Evolutionary conservation across 2,329 filamentous ascomycete species (phyloP).

Genomic region (Chlorencoelia australis): DNA sequence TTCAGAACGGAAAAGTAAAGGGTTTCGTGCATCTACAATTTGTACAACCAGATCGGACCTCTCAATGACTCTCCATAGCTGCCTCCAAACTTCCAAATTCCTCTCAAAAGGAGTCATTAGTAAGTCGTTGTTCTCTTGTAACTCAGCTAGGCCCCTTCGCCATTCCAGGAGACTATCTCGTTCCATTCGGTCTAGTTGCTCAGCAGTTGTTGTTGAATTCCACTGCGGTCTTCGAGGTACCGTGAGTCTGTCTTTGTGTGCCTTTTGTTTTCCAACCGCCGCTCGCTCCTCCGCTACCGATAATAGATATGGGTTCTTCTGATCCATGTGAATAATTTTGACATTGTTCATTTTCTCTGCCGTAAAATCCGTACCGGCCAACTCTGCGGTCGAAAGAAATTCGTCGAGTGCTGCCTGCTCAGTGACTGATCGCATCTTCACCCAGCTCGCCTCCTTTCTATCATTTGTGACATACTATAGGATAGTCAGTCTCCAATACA

Average conservation of each 20-base stretch:
- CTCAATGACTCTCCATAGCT: constrained; percentile 97
- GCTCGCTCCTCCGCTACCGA: constrained; percentile 75
- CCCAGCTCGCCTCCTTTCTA: constrained; percentile 85
- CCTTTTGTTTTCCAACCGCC: constrained; percentile 69
- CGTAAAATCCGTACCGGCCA: constrained; percentile 97
- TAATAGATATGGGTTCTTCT: constrained; percentile 89
- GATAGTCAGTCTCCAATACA: constrained; percentile 17
- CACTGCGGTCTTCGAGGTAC: constrained; percentile 85
- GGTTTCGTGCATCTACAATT: constrained; percentile 95
- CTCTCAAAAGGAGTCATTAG: constrained; percentile 97
- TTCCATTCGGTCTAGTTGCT: constrained; percentile 71
- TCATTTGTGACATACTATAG: constrained; percentile 78
- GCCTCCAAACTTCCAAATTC: constrained; percentile 95
- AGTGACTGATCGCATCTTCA: constrained; percentile 98
- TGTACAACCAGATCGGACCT: constrained; percentile 91
- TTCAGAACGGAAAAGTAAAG: constrained; percentile 84
- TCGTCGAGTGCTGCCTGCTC: constrained; percentile 95
- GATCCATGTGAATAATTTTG: constrained; percentile 95
- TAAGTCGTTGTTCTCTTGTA: constrained; percentile 88
- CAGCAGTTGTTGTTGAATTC: constrained; percentile 75
- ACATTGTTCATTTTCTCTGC: constrained; percentile 98
- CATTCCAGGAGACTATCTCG: constrained; percentile 74
- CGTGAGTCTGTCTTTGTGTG: constrained; percentile 69
- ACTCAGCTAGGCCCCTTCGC: constrained; percentile 80
- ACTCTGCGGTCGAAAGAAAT: constrained; percentile 87